Conservation (phyloP, 23 red algal species). For the Cyanidioschyzon merolae region DNA sequence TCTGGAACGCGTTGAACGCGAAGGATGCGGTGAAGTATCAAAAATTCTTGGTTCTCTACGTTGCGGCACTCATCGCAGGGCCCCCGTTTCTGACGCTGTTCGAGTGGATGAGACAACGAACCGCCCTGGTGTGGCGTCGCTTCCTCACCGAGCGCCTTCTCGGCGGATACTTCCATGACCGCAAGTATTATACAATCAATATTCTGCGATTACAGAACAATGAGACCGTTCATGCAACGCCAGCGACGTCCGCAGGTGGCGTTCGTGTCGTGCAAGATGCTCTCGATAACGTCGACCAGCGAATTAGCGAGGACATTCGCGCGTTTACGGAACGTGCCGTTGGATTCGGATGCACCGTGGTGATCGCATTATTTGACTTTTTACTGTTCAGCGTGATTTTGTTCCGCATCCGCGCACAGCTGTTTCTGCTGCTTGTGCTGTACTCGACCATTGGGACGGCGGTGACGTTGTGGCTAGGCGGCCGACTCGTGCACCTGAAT, state of each 20-base stretch:
- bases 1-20: slow-evolving; percentile 70
- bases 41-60: slow-evolving; percentile 51
- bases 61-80: slow-evolving; percentile 43
- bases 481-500: slow-evolving; percentile 46
- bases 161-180: slow-evolving; percentile 35
- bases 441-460: slow-evolving; percentile 57
- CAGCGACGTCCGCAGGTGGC: neutral
- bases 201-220: neutral
- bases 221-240: neutral
- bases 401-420: slow-evolving; percentile 55
- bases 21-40: slow-evolving; percentile 57
- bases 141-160: slow-evolving; percentile 53
- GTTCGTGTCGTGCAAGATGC: neutral
- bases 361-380: slow-evolving; percentile 77
- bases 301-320: slow-evolving; percentile 75
- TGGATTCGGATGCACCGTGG: slow-evolving; percentile 47
- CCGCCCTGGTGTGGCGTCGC: slow-evolving; percentile 67
- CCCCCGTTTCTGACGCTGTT: slow-evolving; percentile 59
- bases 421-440: slow-evolving; percentile 46
- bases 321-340: slow-evolving; percentile 72
- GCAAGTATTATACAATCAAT: slow-evolving; percentile 57
- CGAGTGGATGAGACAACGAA: slow-evolving; percentile 54
- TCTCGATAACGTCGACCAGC: slow-evolving; percentile 84
- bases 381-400: slow-evolving; percentile 71
- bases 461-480: slow-evolving; percentile 37